Percentiles rank a stretch among this genome's conserved stretches.
Evolutionary conservation across 176 grass and related monocot genomes (phyloP).

Genomic region (Rhynchospora tenuis): DNA sequence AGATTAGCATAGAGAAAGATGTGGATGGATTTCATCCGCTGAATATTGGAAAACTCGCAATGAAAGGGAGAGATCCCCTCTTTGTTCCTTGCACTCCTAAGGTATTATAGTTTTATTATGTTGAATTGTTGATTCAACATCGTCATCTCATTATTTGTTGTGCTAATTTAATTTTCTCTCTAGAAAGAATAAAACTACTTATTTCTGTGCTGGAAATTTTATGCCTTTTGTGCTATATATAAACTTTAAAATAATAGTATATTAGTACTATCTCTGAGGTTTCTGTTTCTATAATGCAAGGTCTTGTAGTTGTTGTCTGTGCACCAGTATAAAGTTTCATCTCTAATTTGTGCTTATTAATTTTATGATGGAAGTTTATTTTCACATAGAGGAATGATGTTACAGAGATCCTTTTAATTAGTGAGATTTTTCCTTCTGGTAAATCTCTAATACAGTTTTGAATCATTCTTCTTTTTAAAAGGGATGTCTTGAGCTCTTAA

Average conservation of each 20-base stretch:
- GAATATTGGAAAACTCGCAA: conserved; percentile 95
- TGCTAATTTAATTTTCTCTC: not conserved
- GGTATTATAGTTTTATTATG: conserved; percentile 31
- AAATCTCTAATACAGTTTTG: not conserved
- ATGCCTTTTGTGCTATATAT: not conserved
- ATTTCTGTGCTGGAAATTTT: not conserved
- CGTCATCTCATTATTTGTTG: not conserved
- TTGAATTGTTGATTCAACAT: conserved; percentile 2
- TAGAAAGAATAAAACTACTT: not conserved
- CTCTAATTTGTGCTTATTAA: not conserved
- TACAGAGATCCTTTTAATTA: not conserved
- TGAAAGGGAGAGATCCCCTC: conserved; percentile 91
- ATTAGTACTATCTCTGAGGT: not conserved
- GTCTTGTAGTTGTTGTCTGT: not conserved
- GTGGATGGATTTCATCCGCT: conserved; percentile 97
- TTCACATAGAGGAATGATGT: not conserved
- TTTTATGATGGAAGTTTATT: not conserved
- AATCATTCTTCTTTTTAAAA: conserved; percentile 24
- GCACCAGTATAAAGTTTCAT: not conserved
- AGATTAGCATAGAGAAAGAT: conserved; percentile 87
- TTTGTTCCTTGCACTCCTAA: conserved; percentile 86
- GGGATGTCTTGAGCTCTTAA: conserved; percentile 91
- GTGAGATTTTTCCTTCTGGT: not conserved
- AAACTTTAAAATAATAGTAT: not conserved
- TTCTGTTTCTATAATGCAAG: not conserved